Evolutionary conservation across 352 stramenopile species (phyloP).

Genomic region (Phytophthora syringae): DNA sequence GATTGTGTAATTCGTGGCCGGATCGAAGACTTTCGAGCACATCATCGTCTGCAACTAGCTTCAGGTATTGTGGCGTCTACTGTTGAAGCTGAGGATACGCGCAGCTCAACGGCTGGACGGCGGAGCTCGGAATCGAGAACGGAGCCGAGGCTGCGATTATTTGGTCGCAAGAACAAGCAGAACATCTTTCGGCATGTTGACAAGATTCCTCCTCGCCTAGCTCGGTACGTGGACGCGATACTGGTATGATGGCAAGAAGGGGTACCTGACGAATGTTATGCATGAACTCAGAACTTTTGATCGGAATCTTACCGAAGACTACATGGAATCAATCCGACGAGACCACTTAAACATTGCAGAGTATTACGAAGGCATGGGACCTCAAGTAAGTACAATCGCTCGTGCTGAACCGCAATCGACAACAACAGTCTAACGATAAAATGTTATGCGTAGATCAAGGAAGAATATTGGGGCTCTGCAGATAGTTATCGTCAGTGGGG

Average conservation of each 20-base stretch:
- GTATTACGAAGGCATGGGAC: conserved; percentile 63
- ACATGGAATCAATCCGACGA: conserved; percentile 52
- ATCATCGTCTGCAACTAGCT: conserved; percentile 82
- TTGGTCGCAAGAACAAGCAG: conserved; percentile 67
- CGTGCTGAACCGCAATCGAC: not conserved
- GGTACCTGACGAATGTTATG: conserved; percentile 5
- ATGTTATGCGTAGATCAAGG: conserved; percentile 31
- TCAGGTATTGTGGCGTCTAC: conserved; percentile 81
- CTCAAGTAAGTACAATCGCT: conserved; percentile 34
- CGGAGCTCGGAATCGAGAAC: conserved; percentile 49
- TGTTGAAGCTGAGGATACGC: conserved; percentile 52
- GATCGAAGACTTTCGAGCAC: conserved; percentile 86
- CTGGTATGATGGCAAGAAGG: conserved; percentile 1
- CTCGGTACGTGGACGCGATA: conserved; percentile 42
- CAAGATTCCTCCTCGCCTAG: conserved; percentile 51
- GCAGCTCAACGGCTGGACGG: conserved; percentile 35
- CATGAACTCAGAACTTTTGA: conserved; percentile 66
- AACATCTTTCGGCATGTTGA: conserved; percentile 68
- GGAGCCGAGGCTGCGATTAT: conserved; percentile 62
- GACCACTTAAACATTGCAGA: conserved; percentile 64
- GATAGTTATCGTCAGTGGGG: conserved; percentile 71
- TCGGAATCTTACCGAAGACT: conserved; percentile 68
- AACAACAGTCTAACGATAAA: not conserved
- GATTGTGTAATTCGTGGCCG: conserved; percentile 70
- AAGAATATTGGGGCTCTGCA: conserved; percentile 74